phyloP scores from a whole-genome alignment of 352 stramenopile genomes.

The Globisporangium cederbergense region DNA sequence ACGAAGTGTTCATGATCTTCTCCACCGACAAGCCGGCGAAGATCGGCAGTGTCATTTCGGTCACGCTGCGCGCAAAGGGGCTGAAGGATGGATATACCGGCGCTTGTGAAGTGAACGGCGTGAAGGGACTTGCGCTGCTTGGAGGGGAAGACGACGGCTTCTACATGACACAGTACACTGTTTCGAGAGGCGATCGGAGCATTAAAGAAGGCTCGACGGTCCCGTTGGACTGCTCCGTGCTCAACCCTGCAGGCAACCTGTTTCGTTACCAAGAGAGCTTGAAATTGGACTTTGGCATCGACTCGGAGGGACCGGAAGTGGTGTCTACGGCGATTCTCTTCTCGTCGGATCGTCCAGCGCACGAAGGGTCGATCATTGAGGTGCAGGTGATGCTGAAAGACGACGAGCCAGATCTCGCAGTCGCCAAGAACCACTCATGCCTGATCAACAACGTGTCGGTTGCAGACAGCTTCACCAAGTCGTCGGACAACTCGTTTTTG shows the following conservation, averaged over 20 bases:
- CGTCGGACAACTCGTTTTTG: conserved; percentile 39
- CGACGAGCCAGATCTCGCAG: conserved; percentile 31
- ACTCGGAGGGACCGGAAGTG: conserved; percentile 42
- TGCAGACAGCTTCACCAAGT: conserved; percentile 43
- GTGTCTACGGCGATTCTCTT: conserved; percentile 47
- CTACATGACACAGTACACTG: conserved; percentile 68
- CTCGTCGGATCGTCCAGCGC: conserved; percentile 51
- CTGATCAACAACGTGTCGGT: conserved; percentile 64
- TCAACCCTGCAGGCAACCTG: conserved; percentile 38
- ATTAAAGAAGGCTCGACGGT: conserved; percentile 29
- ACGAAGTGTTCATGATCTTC: conserved; percentile 56
- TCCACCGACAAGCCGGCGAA: conserved; percentile 58
- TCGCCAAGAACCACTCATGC: conserved; percentile 37
- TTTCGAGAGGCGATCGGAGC: conserved; percentile 36
- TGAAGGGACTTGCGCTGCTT: conserved; percentile 34
- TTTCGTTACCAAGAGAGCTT: conserved; percentile 36
- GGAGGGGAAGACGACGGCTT: conserved; percentile 51
- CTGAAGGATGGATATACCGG: conserved; percentile 45
- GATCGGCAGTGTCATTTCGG: conserved; percentile 50
- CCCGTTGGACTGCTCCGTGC: conserved; percentile 38
- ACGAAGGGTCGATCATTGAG: conserved; percentile 65
- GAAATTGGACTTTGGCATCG: conserved; percentile 48
- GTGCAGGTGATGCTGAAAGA: conserved; percentile 47
- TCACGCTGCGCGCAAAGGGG: conserved; percentile 40
- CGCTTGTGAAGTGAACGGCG: conserved; percentile 46